A percentile compares a stretch with the other conserved stretches of the same genome.
Conservation (phyloP, 768 basidiomycete species). For the Bullera alba region DNA sequence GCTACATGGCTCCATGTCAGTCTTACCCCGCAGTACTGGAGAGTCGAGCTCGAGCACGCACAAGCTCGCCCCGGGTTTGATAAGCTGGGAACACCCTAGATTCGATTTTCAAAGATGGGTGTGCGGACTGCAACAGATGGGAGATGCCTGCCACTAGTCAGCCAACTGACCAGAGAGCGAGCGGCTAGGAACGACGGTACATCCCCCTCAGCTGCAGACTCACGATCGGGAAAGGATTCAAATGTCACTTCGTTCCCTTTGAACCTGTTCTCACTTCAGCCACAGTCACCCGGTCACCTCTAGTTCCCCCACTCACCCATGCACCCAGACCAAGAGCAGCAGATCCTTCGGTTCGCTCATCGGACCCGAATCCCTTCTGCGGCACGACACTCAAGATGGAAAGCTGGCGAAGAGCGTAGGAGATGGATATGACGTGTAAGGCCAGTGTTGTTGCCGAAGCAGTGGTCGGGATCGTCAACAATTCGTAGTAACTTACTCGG, state of each 20-base stretch:
- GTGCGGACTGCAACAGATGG: constrained; percentile 65
- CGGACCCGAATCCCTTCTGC: no score
- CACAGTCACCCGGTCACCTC: not conserved
- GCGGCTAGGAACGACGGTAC: not conserved
- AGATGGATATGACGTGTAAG: no score
- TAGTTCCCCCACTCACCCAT: constrained; percentile 30
- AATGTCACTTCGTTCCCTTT: constrained; percentile 48
- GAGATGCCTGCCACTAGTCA: constrained; percentile 49
- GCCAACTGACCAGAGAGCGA: not conserved
- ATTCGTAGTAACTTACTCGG: no score
- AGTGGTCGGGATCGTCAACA: no score
- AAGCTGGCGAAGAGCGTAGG: no score
- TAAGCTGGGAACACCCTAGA: constrained; percentile 81
- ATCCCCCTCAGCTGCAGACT: constrained; percentile 1
- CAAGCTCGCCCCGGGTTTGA: constrained; percentile 89
- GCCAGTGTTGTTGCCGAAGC: no score
- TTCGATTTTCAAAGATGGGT: constrained; percentile 57
- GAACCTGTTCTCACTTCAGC: constrained; percentile 29
- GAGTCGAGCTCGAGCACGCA: constrained; percentile 45
- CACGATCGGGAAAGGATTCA: constrained; percentile 62
- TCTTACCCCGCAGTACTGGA: not conserved
- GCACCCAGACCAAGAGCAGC: constrained; percentile 45
- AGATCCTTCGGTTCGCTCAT: constrained; percentile 23
- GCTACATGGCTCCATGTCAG: constrained; percentile 48
- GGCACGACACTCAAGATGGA: no score